Conservation (phyloP, 2,329 filamentous ascomycete genomes). For the Paraconiothyrium brasiliense region DNA sequence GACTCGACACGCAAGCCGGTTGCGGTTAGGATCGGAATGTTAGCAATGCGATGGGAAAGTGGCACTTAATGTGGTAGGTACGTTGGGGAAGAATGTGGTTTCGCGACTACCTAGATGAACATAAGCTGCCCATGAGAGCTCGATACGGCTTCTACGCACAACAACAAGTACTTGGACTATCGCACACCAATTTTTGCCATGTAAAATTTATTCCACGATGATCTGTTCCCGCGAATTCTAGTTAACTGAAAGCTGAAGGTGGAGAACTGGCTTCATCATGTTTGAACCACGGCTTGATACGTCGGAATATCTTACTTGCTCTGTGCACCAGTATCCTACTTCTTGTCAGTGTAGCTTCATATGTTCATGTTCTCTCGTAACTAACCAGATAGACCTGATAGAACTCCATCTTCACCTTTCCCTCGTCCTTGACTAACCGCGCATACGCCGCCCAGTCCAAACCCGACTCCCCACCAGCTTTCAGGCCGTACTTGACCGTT, state of each 20-base stretch:
- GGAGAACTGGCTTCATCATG: not conserved
- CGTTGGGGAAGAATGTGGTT: no score
- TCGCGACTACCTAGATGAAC: no score
- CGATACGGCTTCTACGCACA: no score
- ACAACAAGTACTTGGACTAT: not conserved
- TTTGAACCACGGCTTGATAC: not conserved
- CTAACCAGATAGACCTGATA: slow-evolving; percentile 66
- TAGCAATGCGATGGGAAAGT: not conserved
- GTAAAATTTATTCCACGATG: no score
- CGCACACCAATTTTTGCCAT: no score
- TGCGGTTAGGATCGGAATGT: not conserved
- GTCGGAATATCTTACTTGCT: slow-evolving; percentile 2
- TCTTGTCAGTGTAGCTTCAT: slow-evolving; percentile 7
- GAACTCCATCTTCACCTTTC: slow-evolving; percentile 62
- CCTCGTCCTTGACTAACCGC: slow-evolving; percentile 61
- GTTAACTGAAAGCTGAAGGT: no score
- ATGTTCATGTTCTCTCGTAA: slow-evolving; percentile 13
- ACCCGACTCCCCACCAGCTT: slow-evolving; percentile 57
- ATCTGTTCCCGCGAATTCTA: no score
- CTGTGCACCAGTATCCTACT: slow-evolving; percentile 23
- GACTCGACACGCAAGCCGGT: not conserved
- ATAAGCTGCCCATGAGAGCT: no score
- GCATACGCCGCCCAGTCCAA: slow-evolving; percentile 66
- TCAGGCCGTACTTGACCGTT: slow-evolving; percentile 62
- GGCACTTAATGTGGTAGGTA: not conserved